These are phyloP conservation scores for Calonectria pseudoturangicola DNA, from an alignment of 2,329 filamentous ascomycete species.

Conservation along the genomic window DNA sequence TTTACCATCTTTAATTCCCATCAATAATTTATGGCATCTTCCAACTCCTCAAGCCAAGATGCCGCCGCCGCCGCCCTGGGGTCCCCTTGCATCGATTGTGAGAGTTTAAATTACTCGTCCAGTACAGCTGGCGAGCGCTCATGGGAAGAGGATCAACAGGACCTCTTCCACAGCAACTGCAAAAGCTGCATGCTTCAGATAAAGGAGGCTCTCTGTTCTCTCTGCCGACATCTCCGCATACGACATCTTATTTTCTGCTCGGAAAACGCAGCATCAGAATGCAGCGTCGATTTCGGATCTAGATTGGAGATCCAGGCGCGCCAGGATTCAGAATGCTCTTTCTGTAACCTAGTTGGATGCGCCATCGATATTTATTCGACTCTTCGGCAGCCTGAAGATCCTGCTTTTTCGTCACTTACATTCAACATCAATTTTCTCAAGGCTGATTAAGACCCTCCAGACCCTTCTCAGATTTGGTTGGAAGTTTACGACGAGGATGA, in stretches of 20 bases:
- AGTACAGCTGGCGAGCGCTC: not conserved
- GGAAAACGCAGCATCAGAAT: not conserved
- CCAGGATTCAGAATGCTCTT: not conserved
- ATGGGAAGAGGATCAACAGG: not conserved
- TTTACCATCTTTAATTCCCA: too few species aligned
- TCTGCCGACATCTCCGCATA: slow-evolving; percentile 11
- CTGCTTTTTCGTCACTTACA: not conserved
- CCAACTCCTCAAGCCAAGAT: not conserved
- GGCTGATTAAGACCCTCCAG: not conserved
- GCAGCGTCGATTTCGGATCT: slow-evolving; percentile 1
- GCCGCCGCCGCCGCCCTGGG: not conserved
- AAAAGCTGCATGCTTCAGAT: not conserved
- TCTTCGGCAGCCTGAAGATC: not conserved
- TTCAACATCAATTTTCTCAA: not conserved
- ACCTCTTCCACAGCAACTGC: not conserved
- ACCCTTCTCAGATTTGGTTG: not conserved
- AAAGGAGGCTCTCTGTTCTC: not conserved
- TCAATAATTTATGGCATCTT: too few species aligned
- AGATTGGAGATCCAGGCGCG: not conserved
- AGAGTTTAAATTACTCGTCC: not conserved
- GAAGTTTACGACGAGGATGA: not conserved
- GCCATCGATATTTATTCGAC: not conserved
- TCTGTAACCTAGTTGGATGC: not conserved
- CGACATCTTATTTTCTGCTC: slow-evolving; percentile 11
- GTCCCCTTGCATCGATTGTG: not conserved